Conservation (phyloP, 805 yeast genomes). For the Candida wancherniae region DNA sequence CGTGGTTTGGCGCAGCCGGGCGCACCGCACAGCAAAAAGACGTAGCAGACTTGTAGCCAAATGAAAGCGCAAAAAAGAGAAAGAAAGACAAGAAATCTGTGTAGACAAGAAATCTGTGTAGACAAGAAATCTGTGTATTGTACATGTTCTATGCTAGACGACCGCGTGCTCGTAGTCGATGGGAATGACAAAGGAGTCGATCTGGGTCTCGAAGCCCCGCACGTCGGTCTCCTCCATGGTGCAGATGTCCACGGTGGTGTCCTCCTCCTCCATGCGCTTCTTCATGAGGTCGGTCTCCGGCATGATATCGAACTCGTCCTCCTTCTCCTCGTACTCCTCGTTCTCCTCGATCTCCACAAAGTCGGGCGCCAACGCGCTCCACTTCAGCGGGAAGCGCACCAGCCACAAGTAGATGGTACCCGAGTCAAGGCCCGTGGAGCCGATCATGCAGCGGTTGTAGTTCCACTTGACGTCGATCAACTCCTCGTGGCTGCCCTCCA, state of each 20-base stretch:
- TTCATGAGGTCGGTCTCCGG: slow-evolving; percentile 62
- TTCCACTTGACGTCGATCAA: slow-evolving; percentile 86
- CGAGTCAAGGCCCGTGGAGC: slow-evolving; percentile 80
- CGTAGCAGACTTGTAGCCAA: too few species aligned
- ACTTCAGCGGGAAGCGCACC: slow-evolving; percentile 76
- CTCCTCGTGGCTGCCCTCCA: slow-evolving; percentile 90
- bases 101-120: too few species aligned
- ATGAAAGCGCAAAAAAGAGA: too few species aligned
- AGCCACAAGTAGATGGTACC: slow-evolving; percentile 84
- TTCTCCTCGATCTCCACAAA: slow-evolving; percentile 93
- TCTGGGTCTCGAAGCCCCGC: slow-evolving; percentile 56
- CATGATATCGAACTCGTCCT: slow-evolving; percentile 84
- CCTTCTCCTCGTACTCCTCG: slow-evolving; percentile 79
- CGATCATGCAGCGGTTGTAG: slow-evolving; percentile 63
- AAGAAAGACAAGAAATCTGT: too few species aligned
- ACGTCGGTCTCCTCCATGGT: slow-evolving; percentile 64
- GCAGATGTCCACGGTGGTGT: slow-evolving; percentile 58
- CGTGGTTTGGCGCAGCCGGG: too few species aligned
- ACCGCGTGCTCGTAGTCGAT: slow-evolving; percentile 27
- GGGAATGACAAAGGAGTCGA: slow-evolving; percentile 60
- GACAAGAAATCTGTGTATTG: too few species aligned
- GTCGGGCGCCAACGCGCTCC: slow-evolving; percentile 97
- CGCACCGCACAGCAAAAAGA: too few species aligned
- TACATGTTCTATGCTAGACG: too few species aligned
- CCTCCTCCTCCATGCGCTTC: slow-evolving; percentile 57